A percentile compares a stretch with the other conserved stretches of the same genome.
These are phyloP conservation scores for Apiospora malaysiana DNA, from an alignment of 2,329 filamentous ascomycete genomes.

Conservation along the genomic window DNA sequence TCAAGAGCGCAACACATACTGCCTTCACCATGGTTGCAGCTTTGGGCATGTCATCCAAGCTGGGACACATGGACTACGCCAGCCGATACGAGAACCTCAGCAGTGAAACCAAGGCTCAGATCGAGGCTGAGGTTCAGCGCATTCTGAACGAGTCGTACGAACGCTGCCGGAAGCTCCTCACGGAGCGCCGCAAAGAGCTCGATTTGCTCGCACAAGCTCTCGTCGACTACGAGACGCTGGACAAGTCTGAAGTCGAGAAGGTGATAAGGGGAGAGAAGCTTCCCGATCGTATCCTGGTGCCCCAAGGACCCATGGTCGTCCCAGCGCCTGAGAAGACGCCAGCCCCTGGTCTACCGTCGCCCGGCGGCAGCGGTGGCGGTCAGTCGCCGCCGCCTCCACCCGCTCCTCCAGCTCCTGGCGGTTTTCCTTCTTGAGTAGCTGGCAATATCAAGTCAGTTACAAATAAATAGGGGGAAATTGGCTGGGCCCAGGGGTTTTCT, in stretches of 20 bases:
- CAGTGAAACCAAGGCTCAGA: slow-evolving; percentile 82
- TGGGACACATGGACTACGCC: slow-evolving; percentile 89
- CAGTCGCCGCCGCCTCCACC: slow-evolving; percentile 28
- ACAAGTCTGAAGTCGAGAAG: slow-evolving; percentile 87
- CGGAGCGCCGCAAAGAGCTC: slow-evolving; percentile 79
- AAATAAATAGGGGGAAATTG: neutral
- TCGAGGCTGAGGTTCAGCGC: slow-evolving; percentile 87
- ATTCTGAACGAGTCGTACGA: slow-evolving; percentile 82
- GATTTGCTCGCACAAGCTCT: slow-evolving; percentile 88
- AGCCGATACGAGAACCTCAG: slow-evolving; percentile 83
- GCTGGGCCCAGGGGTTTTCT: neutral
- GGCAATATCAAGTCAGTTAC: neutral
- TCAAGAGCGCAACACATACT: slow-evolving; percentile 79
- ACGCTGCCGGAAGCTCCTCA: slow-evolving; percentile 74
- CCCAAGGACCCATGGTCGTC: slow-evolving; percentile 69
- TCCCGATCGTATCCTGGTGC: slow-evolving; percentile 67
- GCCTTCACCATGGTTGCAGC: slow-evolving; percentile 89
- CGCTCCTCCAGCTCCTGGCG: slow-evolving; percentile 17
- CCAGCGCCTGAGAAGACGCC: slow-evolving; percentile 51
- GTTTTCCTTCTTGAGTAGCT: slow-evolving; percentile 16
- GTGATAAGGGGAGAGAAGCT: slow-evolving; percentile 88
- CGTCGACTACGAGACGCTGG: slow-evolving; percentile 92
- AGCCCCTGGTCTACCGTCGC: slow-evolving; percentile 31
- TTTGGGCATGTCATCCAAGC: slow-evolving; percentile 84
- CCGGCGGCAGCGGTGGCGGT: slow-evolving; percentile 25